Conservation (phyloP, 352 stramenopile genomes). For the Plasmopara viticola region DNA sequence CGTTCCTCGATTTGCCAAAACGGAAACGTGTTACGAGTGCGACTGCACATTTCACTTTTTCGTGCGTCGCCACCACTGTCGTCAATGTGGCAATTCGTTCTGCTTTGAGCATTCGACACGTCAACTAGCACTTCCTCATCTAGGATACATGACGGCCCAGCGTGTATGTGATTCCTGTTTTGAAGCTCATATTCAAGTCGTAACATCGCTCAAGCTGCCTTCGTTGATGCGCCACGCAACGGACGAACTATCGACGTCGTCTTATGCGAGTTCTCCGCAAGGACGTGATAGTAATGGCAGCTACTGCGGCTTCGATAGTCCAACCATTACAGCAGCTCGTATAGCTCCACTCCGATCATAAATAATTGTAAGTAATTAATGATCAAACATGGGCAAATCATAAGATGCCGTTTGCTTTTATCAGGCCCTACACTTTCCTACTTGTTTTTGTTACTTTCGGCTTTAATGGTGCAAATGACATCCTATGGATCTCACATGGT, state of each 20-base stretch:
- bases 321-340: constrained; percentile 11
- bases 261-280: constrained; percentile 26
- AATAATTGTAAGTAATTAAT: constrained; percentile 9
- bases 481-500: constrained; percentile 91
- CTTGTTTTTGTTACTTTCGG: constrained; percentile 20
- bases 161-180: constrained; percentile 85
- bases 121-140: constrained; percentile 50
- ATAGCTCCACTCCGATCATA: constrained; percentile 23
- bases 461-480: constrained; percentile 96
- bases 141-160: constrained; percentile 69
- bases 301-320: constrained; percentile 24
- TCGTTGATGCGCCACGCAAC: constrained; percentile 26
- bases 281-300: constrained; percentile 27
- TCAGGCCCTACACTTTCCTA: background rate
- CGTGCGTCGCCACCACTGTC: constrained; percentile 74
- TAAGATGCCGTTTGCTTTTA: constrained; percentile 16
- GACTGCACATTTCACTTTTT: constrained; percentile 65
- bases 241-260: constrained; percentile 30
- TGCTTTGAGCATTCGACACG: constrained; percentile 81
- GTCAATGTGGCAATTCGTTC: constrained; percentile 77
- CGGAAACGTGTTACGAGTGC: constrained; percentile 59
- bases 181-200: constrained; percentile 40
- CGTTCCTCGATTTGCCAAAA: constrained; percentile 68
- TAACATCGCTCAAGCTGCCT: constrained; percentile 32
- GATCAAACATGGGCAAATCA: constrained; percentile 4